phyloP scores from a whole-genome alignment of 129 eudicot genomes.

The Daucus carota region DNA sequence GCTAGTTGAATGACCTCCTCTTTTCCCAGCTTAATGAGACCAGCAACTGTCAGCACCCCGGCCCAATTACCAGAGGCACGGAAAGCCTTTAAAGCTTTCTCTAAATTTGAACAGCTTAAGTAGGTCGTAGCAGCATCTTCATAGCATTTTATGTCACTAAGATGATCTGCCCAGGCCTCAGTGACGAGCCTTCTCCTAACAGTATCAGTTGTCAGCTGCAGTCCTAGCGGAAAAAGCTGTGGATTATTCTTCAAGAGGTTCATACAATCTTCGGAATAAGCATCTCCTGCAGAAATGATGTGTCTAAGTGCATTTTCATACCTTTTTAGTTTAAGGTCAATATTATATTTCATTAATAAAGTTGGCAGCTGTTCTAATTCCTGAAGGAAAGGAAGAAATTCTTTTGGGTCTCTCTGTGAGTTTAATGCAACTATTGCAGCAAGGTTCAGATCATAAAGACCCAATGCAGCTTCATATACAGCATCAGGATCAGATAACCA shows the following conservation, averaged over 20 bases:
- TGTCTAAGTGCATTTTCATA: constrained; percentile 72
- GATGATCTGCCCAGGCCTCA: constrained; percentile 87
- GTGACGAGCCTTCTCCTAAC: constrained; percentile 42
- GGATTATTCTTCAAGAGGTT: constrained; percentile 69
- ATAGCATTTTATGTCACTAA: constrained; percentile 47
- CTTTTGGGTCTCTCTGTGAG: constrained; percentile 91
- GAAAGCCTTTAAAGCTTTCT: constrained; percentile 76
- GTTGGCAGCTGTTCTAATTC: constrained; percentile 67
- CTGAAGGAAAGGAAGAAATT: constrained; percentile 89
- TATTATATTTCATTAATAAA: constrained; percentile 61
- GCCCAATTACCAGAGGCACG: constrained; percentile 68
- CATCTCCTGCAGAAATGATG: constrained; percentile 73
- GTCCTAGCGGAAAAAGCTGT: constrained; percentile 57
- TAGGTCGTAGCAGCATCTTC: constrained; percentile 84
- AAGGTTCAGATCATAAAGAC: constrained; percentile 86
- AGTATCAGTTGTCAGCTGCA: constrained; percentile 52
- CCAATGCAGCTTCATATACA: constrained; percentile 93
- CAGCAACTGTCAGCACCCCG: constrained; percentile 79
- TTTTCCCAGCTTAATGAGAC: constrained; percentile 63
- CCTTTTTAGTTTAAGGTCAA: constrained; percentile 67
- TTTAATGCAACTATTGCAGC: constrained; percentile 97
- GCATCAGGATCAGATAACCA: constrained; percentile 91
- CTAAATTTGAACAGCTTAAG: constrained; percentile 49
- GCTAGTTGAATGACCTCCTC: constrained; percentile 64
- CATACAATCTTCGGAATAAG: constrained; percentile 59